Evolutionary conservation across 139 green algal species (phyloP).

Genomic region (Closterium sp.): DNA sequence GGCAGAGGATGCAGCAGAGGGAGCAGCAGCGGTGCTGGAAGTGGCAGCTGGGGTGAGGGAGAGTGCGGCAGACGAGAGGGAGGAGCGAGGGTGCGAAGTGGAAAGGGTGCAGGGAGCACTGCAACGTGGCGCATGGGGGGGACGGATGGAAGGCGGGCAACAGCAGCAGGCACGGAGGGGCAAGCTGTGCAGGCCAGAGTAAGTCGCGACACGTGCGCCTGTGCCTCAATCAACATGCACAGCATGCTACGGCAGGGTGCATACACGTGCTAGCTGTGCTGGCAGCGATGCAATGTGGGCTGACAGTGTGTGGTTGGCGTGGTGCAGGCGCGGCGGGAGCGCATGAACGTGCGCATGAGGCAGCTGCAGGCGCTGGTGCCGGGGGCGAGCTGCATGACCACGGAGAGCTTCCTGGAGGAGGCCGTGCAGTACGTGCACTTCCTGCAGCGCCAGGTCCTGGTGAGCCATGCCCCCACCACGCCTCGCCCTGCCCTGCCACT

Average conservation of each 20-base stretch:
- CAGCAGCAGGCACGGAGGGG: neutral
- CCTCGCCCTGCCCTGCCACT: no score
- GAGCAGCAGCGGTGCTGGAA: neutral
- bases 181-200: neutral
- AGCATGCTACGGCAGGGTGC: neutral
- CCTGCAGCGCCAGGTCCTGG: slow-evolving; percentile 9
- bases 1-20: neutral
- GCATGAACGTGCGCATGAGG: slow-evolving; percentile 31
- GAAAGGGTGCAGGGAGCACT: neutral
- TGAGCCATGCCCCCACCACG: neutral
- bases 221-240: neutral
- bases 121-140: neutral
- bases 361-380: slow-evolving; percentile 28
- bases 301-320: neutral
- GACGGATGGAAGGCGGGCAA: neutral
- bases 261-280: neutral
- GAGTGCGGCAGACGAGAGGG: neutral
- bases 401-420: slow-evolving; percentile 32
- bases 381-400: slow-evolving; percentile 17
- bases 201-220: neutral
- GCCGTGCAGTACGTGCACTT: slow-evolving; percentile 31
- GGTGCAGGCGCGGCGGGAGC: slow-evolving; percentile 25
- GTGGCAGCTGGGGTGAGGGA: neutral
- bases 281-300: neutral
- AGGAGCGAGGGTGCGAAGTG: neutral